phyloP scores from a whole-genome alignment of 306 rosid genomes.

The Echinosophora koreensis region DNA sequence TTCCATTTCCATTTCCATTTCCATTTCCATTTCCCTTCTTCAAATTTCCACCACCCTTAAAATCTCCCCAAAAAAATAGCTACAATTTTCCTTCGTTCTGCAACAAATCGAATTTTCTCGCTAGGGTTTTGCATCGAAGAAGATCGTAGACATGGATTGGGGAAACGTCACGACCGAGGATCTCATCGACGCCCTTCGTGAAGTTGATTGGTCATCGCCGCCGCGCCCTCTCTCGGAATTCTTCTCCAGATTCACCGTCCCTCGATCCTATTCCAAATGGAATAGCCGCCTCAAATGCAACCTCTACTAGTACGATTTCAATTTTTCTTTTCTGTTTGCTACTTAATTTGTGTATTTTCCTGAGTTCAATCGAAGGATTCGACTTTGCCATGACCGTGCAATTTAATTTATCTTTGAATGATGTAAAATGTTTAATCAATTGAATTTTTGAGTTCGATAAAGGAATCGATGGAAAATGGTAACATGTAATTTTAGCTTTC shows the following conservation, averaged over 20 bases:
- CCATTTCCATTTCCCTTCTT: neutral
- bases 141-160: conserved; percentile 75
- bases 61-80: neutral
- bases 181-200: conserved; percentile 97
- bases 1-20: neutral
- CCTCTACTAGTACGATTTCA: conserved; percentile 73
- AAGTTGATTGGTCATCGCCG: conserved; percentile 99
- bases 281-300: conserved; percentile 99
- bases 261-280: conserved; percentile 90
- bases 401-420: neutral
- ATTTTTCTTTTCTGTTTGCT: neutral
- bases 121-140: conserved; percentile 26
- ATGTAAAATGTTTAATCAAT: neutral
- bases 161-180: conserved; percentile 97
- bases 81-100: neutral
- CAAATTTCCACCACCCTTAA: neutral
- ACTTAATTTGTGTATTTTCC: neutral
- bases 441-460: neutral
- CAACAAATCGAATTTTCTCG: conserved; percentile 1
- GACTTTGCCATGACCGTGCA: neutral
- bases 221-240: conserved; percentile 96
- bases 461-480: neutral
- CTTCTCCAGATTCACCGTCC: conserved; percentile 90
- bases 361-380: neutral
- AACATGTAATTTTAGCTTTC: neutral